These are phyloP conservation scores for Candida morakotiae DNA, from an alignment of 805 yeast species.

Conservation along the genomic window DNA sequence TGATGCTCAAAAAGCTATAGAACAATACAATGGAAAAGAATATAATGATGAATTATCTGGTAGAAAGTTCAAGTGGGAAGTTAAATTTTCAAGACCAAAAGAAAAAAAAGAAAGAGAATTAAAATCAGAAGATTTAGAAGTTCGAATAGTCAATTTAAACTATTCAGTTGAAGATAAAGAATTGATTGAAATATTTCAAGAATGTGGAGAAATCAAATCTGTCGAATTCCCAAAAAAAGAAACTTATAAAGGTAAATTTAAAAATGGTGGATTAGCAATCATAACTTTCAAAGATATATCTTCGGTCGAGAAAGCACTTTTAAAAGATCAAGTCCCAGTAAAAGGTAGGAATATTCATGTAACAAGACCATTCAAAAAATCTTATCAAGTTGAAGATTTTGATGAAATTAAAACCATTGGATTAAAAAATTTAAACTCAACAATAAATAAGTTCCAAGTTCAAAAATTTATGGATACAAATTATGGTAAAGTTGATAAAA, in stretches of 20 bases:
- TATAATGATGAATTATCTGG: constrained; percentile 24
- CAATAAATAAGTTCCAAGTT: constrained; percentile 33
- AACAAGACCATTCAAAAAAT: constrained; percentile 26
- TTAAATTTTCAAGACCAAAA: constrained; percentile 59
- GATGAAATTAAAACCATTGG: constrained; percentile 17
- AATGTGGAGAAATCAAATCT: constrained; percentile 51
- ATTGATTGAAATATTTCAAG: constrained; percentile 39
- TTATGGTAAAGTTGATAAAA: constrained; percentile 34
- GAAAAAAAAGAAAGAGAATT: constrained; percentile 37
- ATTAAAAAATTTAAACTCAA: constrained; percentile 24
- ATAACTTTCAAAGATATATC: constrained; percentile 42
- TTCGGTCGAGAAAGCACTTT: constrained; percentile 46
- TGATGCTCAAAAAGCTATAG: constrained; percentile 44
- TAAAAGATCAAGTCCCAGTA: constrained; percentile 36
- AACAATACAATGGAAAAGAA: constrained; percentile 33
- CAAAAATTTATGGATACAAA: constrained; percentile 19
- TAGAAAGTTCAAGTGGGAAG: constrained; percentile 40
- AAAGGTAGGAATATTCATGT: constrained; percentile 49
- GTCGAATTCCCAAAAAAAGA: constrained; percentile 42
- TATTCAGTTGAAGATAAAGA: constrained; percentile 36
- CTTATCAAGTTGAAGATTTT: constrained; percentile 14
- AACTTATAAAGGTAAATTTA: constrained; percentile 24
- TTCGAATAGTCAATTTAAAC: constrained; percentile 38
- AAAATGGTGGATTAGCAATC: constrained; percentile 66
- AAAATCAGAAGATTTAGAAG: constrained; percentile 51